A percentile compares a stretch with the other conserved stretches of the same genome.
Evolutionary conservation across 139 green algal genomes (phyloP).

Genomic region (Chloropicon primus): DNA sequence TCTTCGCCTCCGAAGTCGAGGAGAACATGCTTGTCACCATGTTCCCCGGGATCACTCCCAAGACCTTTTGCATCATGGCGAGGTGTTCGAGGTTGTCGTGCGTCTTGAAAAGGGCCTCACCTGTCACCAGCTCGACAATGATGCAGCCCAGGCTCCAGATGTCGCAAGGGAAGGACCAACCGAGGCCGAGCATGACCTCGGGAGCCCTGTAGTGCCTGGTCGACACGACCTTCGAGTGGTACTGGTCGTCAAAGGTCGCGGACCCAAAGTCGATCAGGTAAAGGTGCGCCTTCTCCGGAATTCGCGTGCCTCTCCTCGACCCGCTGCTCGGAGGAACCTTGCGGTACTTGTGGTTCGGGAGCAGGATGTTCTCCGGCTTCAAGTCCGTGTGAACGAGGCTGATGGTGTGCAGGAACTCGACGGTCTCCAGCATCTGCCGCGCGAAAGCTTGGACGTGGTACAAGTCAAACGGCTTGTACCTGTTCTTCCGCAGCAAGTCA

Average conservation of each 20-base stretch:
- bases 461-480: conserved; percentile 76
- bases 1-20: no score
- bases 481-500: conserved; percentile 86
- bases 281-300: conserved; percentile 51
- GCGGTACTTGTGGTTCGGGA: conserved; percentile 38
- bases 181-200: conserved; percentile 49
- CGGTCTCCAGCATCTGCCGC: conserved; percentile 44
- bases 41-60: conserved; percentile 50
- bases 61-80: conserved; percentile 93
- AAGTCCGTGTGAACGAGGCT: conserved; percentile 92
- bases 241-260: conserved; percentile 82
- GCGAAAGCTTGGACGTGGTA: conserved; percentile 54
- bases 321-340: conserved; percentile 24
- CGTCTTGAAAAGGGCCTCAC: conserved; percentile 85
- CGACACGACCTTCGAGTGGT: conserved; percentile 72
- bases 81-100: conserved; percentile 98
- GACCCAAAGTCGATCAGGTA: conserved; percentile 94
- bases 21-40: conserved; percentile 25
- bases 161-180: conserved; percentile 86
- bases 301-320: conserved; percentile 16
- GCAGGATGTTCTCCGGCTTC: conserved; percentile 98
- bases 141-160: conserved; percentile 95
- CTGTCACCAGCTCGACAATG: conserved; percentile 83
- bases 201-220: conserved; percentile 94
- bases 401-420: conserved; percentile 81